Evolutionary conservation across 169 alveolate genomes (phyloP).

Genomic region (Plasmodium cynomolgi): DNA sequence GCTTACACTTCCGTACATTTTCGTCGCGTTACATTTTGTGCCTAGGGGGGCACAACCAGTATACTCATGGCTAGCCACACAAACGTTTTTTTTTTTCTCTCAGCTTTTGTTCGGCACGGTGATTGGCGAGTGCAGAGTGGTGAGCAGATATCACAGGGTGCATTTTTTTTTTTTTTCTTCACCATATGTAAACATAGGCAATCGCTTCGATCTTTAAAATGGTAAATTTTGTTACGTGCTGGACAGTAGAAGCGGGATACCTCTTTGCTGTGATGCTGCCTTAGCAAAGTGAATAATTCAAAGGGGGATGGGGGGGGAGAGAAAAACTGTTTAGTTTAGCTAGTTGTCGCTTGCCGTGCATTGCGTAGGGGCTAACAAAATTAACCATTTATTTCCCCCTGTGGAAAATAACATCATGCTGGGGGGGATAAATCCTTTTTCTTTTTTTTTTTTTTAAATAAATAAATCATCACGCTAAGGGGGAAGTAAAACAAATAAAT

Average conservation of each 20-base stretch:
- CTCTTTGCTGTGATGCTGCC: neutral
- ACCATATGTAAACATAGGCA: neutral
- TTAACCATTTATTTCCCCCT: neutral
- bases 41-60: neutral
- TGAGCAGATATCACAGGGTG: neutral
- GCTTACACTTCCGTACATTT: neutral
- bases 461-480: neutral
- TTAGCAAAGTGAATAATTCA: neutral
- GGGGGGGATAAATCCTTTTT: neutral
- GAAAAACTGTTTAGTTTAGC: neutral
- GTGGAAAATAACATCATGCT: neutral
- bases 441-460: neutral
- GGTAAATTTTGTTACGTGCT: neutral
- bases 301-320: neutral
- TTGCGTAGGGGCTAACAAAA: neutral
- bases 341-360: neutral
- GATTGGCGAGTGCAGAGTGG: neutral
- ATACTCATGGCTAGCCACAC: neutral
- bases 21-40: neutral
- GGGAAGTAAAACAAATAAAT: neutral
- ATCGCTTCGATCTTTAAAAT: neutral
- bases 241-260: neutral
- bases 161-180: neutral
- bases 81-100: neutral
- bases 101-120: neutral